These are phyloP conservation scores for Ascoidea asiatica DNA, from an alignment of 805 yeast genomes.

Conservation along the genomic window DNA sequence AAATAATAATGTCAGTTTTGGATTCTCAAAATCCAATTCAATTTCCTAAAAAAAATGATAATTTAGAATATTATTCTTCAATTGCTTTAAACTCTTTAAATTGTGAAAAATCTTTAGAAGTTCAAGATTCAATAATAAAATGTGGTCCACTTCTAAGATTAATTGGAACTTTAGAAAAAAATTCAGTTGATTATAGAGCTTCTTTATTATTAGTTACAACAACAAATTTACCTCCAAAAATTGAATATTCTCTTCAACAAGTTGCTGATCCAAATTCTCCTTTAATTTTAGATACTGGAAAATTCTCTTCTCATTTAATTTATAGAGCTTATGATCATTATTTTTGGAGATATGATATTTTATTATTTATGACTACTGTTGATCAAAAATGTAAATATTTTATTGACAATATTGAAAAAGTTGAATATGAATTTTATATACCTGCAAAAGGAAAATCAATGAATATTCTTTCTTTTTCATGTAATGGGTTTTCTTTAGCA, in stretches of 20 bases:
- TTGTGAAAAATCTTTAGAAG: no score
- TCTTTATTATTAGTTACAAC: conserved; percentile 52
- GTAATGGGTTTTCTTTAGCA: conserved; percentile 78
- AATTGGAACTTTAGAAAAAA: conserved; percentile 45
- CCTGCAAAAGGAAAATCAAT: conserved; percentile 56
- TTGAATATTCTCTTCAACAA: no score
- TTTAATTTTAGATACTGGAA: no score
- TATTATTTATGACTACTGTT: conserved; percentile 27
- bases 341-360: conserved; percentile 57
- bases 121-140: no score
- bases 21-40: no score
- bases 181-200: conserved; percentile 44
- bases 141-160: conserved; percentile 77
- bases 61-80: no score
- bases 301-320: conserved; percentile 30
- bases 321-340: conserved; percentile 30
- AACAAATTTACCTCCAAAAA: conserved; percentile 23
- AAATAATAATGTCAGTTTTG: no score
- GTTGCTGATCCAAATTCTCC: no score
- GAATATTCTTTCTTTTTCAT: conserved; percentile 75
- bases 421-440: conserved; percentile 50
- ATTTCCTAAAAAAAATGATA: no score
- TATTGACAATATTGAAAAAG: conserved; percentile 30
- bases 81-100: no score
- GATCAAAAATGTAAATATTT: conserved; percentile 57